Base-by-base conservation (phyloP, 176 grass and related monocot genomes). In the Oryza officinalis region DNA sequence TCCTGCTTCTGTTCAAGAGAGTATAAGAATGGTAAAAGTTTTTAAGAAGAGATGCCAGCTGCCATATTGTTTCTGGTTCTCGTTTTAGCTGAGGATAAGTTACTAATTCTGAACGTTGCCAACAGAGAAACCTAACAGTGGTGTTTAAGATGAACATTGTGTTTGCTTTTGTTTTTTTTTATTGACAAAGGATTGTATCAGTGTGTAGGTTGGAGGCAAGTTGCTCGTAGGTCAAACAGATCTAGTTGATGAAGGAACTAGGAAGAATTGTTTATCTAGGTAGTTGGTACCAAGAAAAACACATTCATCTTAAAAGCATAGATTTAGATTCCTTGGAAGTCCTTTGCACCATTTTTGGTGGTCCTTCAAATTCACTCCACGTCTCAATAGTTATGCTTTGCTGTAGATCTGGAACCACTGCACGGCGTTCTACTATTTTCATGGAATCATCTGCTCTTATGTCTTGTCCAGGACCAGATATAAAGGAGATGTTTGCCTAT, bases 401-500 rank as follows among this genome's bases (percentile, higher is more conserved):
- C 30, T 68, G 64, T 74, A 75, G 65, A 20, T 66, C 43, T 83
- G 43, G 72, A 52, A 76, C 71, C 63, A 76, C 63, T 44, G 12
- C 23, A 63, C 17, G 8, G 25, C 17, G 13, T 82, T 50, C 50
- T 82, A 63, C 25, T 43, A 63, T 30, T n/a, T 6, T 20, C 71
- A 54, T 76, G 63, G 61, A 67, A 76, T 75, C 63, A 9, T 84
- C 32, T 84, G 63, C 23, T 13, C 13, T 14, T 23, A 49, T 60
- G 30, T 37, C 50, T 60, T 37, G 18, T 76, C 31, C 74, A 38
- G 50, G 74, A 76, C 74, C 30, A 35, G 49, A 52, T 22, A 57
- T 20, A 75, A 59, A 35, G 17, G 10, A 59, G 15, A 0, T 76
- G 45, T 15, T 76, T 3, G 0, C 22, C 30, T 22, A 50, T 74